Evolutionary conservation across 805 yeast species (phyloP).

Genomic region (Blastobotrys robertii): DNA sequence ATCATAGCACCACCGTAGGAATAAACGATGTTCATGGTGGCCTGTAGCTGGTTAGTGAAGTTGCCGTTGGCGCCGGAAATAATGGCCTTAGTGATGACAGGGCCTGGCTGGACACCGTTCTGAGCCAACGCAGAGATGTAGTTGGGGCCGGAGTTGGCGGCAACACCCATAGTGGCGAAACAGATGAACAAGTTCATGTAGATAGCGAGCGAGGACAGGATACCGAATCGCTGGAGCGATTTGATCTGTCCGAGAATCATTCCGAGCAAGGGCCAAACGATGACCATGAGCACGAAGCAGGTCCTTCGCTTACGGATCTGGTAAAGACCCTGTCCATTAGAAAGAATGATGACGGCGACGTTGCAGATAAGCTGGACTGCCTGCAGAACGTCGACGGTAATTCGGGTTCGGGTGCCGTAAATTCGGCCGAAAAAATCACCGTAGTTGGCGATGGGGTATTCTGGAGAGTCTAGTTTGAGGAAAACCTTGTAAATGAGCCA

Average conservation of each 20-base stretch:
- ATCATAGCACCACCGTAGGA: slow-evolving; percentile 45
- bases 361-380: slow-evolving; percentile 35
- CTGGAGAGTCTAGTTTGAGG: slow-evolving; percentile 32
- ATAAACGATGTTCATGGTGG: slow-evolving; percentile 37
- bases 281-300: slow-evolving; percentile 34
- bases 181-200: slow-evolving; percentile 39
- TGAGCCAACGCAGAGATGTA: slow-evolving; percentile 17
- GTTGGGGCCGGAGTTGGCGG: slow-evolving; percentile 28
- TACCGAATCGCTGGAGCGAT: slow-evolving; percentile 32
- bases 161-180: slow-evolving; percentile 37
- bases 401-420: slow-evolving; percentile 29
- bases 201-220: slow-evolving; percentile 36
- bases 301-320: slow-evolving; percentile 27
- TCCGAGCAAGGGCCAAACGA: slow-evolving; percentile 37
- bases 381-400: slow-evolving; percentile 31
- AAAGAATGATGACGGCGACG: slow-evolving; percentile 34
- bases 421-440: slow-evolving; percentile 35
- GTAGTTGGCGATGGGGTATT: slow-evolving; percentile 35
- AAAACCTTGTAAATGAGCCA: slow-evolving; percentile 30
- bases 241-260: slow-evolving; percentile 36
- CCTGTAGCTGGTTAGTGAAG: slow-evolving; percentile 28
- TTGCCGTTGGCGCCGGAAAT: slow-evolving; percentile 19
- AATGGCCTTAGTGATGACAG: slow-evolving; percentile 20
- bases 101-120: slow-evolving; percentile 7
- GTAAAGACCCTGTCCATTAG: slow-evolving; percentile 35